Base-by-base conservation (phyloP, 116 monocot genomes). In the Dioscorea cayenensis region DNA sequence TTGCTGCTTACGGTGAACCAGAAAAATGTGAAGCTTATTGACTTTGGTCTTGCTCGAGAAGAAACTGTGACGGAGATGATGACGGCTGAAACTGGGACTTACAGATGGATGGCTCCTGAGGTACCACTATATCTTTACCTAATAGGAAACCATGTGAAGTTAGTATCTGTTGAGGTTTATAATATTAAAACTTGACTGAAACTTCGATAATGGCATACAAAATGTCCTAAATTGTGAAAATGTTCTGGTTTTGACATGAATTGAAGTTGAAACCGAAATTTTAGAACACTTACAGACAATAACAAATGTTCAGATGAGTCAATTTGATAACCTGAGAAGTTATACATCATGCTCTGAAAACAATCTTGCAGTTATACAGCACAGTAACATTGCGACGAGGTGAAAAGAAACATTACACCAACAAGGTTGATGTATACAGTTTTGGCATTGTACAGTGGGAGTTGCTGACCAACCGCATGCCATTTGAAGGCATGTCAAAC, bases 71-170 rank as follows among this genome's bases (percentile, higher is more conserved):
- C 90, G 36, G 96, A 92, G 71, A 92, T 96, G 92, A 96, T 96
- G 96, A 96, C 96, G 11, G 96, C 96, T 70, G 96, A 96, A 90
- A 96, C 96, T 50, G 96, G 96, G 18, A 96, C 96, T 25, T 96
- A 96, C 60, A 81, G 96, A 18, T 96, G 96, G 96, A 96, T 96
- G 96, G 96, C 96, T 77, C 96, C 96, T 70, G 96, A 96, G 92
- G 96, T 96, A 48, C 63, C 49, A 63, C 63, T 58, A 63, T 37
- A 52, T 64, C 16, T 63, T 23, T 35, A 32, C 4, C 32, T 32
- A 32, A 32, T 32, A 4, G 32, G 32, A 32, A 32, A 2, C 32
- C 32, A 32, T 32, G 32, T 32, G 2, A 32, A 32, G 32, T 32
- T 32, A 32, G 32, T 32, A 32, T 32, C 4, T 32, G 32, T 2